Base-by-base conservation (phyloP, 2,329 filamentous ascomycete species). In the Scortechinia acanthostroma region DNA sequence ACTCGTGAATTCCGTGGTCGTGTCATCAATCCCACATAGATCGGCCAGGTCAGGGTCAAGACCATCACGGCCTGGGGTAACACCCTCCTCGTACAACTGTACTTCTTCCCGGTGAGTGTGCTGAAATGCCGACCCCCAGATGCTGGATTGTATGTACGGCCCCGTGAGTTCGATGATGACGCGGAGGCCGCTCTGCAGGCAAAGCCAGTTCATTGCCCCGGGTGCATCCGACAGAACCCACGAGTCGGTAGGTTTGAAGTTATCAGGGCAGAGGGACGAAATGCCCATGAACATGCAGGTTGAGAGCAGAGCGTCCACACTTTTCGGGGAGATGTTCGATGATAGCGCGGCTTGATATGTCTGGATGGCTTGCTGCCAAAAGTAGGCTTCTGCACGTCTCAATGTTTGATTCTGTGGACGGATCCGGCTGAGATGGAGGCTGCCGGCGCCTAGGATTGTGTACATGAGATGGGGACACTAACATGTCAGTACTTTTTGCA, bases 201-300 rank as follows among this genome's bases (percentile, higher is more conserved):
- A 56, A 2, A 61, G 51, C 58, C 58, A 61, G 45, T 60, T 61
- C 48, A 55, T 52, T 14, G 47, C 51, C 21, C 48, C 50, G 0
- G 49, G 47, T 17, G 42, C 47, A 13, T 53, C 50, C 1, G 55
- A 51, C 14, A 61, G 52, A 3, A 60, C 52, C 58, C 58, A 61
- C 0, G 58, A 59, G 15, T 56, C 57, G 5, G 46, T 47, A 5
- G 51, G 46, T 3, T 52, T 40, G 42, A 55, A 55, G 19, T 50
- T 46, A 14, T 52, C 51, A 0, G 55, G 54, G 3, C 52, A 55
- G 6, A 60, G 44, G 2, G 54, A 50, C n/a, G 52, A 52, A 2
- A 56, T 45, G 0, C 56, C 50, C 50, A 60, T 58, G 25, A 60
- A 48, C 52, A 61, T 58, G 48, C 57, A 58, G 2, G 55, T 53